Conservation (phyloP, 2,329 filamentous ascomycete genomes). For the Onygena corvina region DNA sequence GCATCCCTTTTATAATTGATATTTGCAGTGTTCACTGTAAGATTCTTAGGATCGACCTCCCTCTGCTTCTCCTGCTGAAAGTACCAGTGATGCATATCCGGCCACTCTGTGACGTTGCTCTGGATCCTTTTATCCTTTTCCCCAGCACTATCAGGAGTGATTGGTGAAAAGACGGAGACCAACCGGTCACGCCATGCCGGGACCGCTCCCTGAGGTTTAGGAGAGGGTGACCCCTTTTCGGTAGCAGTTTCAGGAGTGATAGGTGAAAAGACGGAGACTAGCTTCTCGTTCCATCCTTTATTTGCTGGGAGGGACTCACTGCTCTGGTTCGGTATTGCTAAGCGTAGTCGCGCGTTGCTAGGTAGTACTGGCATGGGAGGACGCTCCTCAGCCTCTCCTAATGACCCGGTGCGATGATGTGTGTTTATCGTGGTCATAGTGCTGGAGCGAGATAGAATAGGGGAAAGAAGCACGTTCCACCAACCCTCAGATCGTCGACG, state of each 20-base stretch:
- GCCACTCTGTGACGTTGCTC: conserved; percentile 17
- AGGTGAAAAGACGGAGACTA: conserved; percentile 24
- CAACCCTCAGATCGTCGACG: conserved; percentile 38
- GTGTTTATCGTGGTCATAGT: conserved; percentile 22
- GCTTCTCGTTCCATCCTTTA: conserved; percentile 11
- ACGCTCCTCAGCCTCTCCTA: conserved; percentile 9
- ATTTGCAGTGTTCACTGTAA: background rate
- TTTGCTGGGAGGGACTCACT: background rate
- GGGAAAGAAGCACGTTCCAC: conserved; percentile 40
- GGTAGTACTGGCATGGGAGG: conserved; percentile 15
- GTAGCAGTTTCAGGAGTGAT: conserved; percentile 22
- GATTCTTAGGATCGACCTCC: background rate
- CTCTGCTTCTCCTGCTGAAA: conserved; percentile 6
- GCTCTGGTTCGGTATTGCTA: conserved; percentile 14
- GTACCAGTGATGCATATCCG: conserved; percentile 13
- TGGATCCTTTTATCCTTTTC: conserved; percentile 10
- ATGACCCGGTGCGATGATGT: conserved; percentile 17
- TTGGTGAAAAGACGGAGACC: conserved; percentile 24
- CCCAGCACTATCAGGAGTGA: conserved; percentile 20
- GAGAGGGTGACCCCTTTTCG: conserved; percentile 10
- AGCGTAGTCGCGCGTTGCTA: conserved; percentile 17
- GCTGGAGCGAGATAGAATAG: conserved; percentile 30
- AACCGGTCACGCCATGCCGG: background rate
- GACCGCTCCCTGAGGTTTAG: background rate
- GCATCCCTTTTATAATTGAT: background rate